Evolutionary conservation across 192 early-diverging fungal species (phyloP).

Genomic region (Bifiguratus adelaidae): DNA sequence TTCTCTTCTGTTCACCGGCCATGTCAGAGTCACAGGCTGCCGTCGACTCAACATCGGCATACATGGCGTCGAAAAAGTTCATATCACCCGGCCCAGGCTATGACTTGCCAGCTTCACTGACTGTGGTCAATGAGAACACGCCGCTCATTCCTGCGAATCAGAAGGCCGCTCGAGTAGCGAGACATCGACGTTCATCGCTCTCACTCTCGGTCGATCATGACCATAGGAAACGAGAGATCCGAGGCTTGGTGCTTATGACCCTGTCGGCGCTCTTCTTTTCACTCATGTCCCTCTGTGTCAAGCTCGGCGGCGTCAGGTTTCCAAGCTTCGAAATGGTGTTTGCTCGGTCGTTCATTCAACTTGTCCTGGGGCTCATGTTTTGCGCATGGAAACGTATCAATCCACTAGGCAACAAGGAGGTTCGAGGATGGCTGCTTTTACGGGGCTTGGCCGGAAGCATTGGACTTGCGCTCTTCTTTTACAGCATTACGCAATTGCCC

Average conservation of each 20-base stretch:
- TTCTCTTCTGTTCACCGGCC: too few species aligned
- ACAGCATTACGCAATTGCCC: constrained; percentile 51
- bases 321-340: constrained; percentile 66
- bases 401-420: constrained; percentile 37
- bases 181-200: not conserved
- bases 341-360: constrained; percentile 58
- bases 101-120: not conserved
- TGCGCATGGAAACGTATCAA: constrained; percentile 36
- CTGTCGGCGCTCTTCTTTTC: constrained; percentile 62
- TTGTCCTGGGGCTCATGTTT: constrained; percentile 36
- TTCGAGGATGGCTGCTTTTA: constrained; percentile 45
- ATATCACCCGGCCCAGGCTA: too few species aligned
- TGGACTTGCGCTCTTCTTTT: constrained; percentile 63
- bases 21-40: too few species aligned
- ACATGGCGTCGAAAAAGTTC: too few species aligned
- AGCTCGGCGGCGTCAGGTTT: constrained; percentile 40
- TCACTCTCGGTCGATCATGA: not conserved
- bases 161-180: not conserved
- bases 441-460: constrained; percentile 55
- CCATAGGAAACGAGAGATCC: constrained; percentile 22
- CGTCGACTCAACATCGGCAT: too few species aligned
- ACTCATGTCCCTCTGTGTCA: constrained; percentile 63
- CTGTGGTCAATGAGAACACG: not conserved
- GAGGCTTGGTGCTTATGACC: constrained; percentile 45
- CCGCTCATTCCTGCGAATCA: not conserved